phyloP scores from a whole-genome alignment of 768 basidiomycete genomes.

The Serendipita sp. region DNA sequence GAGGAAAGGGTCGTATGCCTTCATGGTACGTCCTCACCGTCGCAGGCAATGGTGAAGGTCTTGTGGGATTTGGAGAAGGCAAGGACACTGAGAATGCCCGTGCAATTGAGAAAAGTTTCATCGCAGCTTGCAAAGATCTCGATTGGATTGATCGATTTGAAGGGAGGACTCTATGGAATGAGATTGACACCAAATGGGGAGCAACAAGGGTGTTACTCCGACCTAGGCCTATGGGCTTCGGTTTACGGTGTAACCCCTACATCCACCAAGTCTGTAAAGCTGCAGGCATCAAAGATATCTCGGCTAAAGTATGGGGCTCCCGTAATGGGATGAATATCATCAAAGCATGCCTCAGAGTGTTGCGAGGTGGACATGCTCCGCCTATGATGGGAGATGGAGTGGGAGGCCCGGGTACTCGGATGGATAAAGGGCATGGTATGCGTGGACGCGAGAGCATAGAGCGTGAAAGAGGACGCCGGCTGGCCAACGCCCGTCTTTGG shows the following conservation, averaged over 20 bases:
- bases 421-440: slow-evolving; percentile 64
- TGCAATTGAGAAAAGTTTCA: slow-evolving; percentile 42
- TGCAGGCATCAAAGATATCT: slow-evolving; percentile 87
- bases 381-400: slow-evolving; percentile 63
- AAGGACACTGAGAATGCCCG: slow-evolving; percentile 43
- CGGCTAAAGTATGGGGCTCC: slow-evolving; percentile 90
- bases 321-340: slow-evolving; percentile 73
- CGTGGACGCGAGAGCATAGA: slow-evolving; percentile 48
- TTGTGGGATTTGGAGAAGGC: slow-evolving; percentile 70
- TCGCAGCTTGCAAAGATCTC: slow-evolving; percentile 68
- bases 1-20: slow-evolving; percentile 79
- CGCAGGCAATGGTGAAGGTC: slow-evolving; percentile 67
- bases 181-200: slow-evolving; percentile 71
- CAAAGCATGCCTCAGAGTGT: slow-evolving; percentile 66
- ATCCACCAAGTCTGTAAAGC: slow-evolving; percentile 75
- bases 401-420: slow-evolving; percentile 51
- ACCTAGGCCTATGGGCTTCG: slow-evolving; percentile 78
- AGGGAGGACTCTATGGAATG: slow-evolving; percentile 85
- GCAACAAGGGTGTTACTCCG: slow-evolving; percentile 66
- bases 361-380: slow-evolving; percentile 73
- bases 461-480: slow-evolving; percentile 64
- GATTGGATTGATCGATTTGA: slow-evolving; percentile 93
- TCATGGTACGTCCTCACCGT: slow-evolving; percentile 47
- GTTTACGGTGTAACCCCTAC: slow-evolving; percentile 74
- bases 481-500: slow-evolving; percentile 47